Evolutionary conservation across 768 basidiomycete species (phyloP).

Genomic region (Leccinum longicurvipes): DNA sequence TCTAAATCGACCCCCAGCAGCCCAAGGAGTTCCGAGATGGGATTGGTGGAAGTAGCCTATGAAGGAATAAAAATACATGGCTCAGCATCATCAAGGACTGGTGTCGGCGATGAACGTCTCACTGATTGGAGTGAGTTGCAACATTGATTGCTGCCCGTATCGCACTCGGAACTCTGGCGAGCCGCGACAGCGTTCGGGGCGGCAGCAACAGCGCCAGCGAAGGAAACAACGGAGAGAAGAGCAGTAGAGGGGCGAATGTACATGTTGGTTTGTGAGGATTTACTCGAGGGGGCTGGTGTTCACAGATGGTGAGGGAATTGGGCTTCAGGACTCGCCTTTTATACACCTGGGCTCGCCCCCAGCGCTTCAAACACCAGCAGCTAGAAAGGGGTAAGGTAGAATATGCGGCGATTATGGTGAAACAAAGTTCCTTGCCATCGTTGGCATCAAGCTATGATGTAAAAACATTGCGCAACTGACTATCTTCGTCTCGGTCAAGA

Average conservation of each 20-base stretch:
- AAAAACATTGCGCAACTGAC: neutral
- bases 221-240: neutral
- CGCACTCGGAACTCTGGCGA: neutral
- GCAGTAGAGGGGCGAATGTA: neutral
- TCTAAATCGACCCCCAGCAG: neutral
- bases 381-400: neutral
- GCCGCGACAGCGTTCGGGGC: neutral
- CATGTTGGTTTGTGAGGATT: neutral
- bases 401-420: neutral
- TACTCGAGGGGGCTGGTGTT: neutral
- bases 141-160: neutral
- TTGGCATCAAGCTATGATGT: neutral
- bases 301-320: neutral
- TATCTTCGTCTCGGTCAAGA: neutral
- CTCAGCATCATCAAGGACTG: neutral
- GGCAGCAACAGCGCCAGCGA: neutral
- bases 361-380: neutral
- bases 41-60: neutral
- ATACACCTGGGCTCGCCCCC: neutral
- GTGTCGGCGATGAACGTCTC: neutral
- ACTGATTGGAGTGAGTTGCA: neutral
- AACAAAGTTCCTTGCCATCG: neutral
- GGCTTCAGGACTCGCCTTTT: neutral
- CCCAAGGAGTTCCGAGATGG: neutral
- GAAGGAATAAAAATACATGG: neutral